Conservation (phyloP, 2,329 filamentous ascomycete species). For the Penicillium sp. region DNA sequence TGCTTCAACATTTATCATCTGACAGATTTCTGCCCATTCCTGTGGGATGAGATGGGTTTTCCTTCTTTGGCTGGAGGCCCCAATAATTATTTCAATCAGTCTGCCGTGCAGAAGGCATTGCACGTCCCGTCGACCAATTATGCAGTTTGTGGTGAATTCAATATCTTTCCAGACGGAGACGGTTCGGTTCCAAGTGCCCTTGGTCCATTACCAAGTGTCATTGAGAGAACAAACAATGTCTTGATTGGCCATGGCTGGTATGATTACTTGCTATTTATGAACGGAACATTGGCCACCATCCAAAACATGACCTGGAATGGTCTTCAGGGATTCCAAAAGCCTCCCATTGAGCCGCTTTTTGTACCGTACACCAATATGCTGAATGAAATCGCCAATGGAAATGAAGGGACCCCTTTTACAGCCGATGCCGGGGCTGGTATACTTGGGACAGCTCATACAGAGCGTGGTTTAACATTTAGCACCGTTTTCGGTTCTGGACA, state of each 20-base stretch:
- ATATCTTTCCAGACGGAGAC: slow-evolving; percentile 49
- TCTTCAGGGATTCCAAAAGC: slow-evolving; percentile 63
- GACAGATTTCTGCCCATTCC: slow-evolving; percentile 66
- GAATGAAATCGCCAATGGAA: slow-evolving; percentile 35
- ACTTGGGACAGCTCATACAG: slow-evolving; percentile 67
- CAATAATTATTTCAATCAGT: slow-evolving; percentile 65
- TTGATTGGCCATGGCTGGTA: slow-evolving; percentile 70
- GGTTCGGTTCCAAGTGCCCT: slow-evolving; percentile 39
- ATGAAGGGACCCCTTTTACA: slow-evolving; percentile 42
- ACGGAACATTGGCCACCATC: slow-evolving; percentile 68
- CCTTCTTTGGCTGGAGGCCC: slow-evolving; percentile 65
- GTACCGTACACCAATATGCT: slow-evolving; percentile 59
- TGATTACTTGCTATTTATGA: slow-evolving; percentile 66
- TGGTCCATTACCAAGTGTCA: slow-evolving; percentile 61
- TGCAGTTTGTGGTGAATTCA: slow-evolving; percentile 40
- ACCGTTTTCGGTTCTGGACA: slow-evolving; percentile 66
- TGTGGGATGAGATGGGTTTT: slow-evolving; percentile 67
- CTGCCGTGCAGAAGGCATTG: slow-evolving; percentile 65
- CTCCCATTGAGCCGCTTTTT: slow-evolving; percentile 63
- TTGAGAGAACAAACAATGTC: slow-evolving; percentile 70
- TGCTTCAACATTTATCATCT: slow-evolving; percentile 78
- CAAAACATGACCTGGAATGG: slow-evolving; percentile 83
- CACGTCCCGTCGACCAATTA: slow-evolving; percentile 53
- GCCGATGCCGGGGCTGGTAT: slow-evolving; percentile 58
- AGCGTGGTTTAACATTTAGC: slow-evolving; percentile 72